Evolutionary conservation across 202 grass and related monocot genomes (phyloP).

Genomic region (Digitaria exilis): DNA sequence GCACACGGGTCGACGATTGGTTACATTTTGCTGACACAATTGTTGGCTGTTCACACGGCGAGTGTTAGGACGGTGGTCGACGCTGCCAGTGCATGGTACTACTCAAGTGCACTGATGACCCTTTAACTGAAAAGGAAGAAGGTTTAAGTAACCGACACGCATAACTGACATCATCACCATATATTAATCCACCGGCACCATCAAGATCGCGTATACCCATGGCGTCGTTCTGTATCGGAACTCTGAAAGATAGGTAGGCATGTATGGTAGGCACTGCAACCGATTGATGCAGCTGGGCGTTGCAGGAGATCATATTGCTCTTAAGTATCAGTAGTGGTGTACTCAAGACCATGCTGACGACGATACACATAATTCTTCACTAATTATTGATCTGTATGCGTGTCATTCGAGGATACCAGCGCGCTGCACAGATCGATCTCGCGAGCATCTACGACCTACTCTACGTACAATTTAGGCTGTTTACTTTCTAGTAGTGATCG

Average conservation of each 20-base stretch:
- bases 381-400: neutral
- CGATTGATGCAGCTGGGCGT: no score
- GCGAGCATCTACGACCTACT: conserved; percentile 1
- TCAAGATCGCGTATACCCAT: neutral
- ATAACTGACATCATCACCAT: neutral
- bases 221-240: no score
- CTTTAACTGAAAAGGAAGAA: neutral
- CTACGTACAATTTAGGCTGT: neutral
- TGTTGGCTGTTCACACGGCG: no score
- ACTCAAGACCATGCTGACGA: neutral
- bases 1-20: neutral
- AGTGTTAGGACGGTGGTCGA: neutral
- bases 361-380: neutral
- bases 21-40: neutral
- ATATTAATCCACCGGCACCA: neutral
- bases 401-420: neutral
- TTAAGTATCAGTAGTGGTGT: neutral
- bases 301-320: no score
- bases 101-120: conserved; percentile 5
- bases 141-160: neutral
- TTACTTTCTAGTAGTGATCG: conserved; percentile 20
- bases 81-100: neutral
- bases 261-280: no score
- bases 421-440: conserved; percentile 13
- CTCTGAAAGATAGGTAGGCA: no score